Evolutionary conservation across 1,284 basidiomycete species (phyloP).

Genomic region (Trametes sp.): DNA sequence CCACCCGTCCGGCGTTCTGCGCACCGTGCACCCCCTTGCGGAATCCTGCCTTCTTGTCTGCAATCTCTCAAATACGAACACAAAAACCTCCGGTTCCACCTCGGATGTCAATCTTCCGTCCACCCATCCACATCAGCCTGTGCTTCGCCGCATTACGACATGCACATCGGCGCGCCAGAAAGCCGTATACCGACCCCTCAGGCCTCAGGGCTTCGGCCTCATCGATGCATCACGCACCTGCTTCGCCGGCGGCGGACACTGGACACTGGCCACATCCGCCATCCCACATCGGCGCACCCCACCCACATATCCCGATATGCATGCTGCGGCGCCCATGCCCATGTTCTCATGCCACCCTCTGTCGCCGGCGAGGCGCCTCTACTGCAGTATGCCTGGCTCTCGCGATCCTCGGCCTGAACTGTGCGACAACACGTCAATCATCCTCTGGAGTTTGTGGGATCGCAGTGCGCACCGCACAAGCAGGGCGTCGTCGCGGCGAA

Average conservation of each 20-base stretch:
- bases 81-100: neutral
- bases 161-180: neutral
- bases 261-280: too few species aligned
- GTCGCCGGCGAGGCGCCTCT: neutral
- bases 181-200: neutral
- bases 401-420: neutral
- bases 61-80: too few species aligned
- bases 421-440: neutral
- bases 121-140: neutral
- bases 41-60: too few species aligned
- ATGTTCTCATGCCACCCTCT: neutral
- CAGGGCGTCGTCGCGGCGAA: too few species aligned
- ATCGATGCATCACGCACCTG: neutral
- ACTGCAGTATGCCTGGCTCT: too few species aligned
- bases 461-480: too few species aligned
- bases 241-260: neutral
- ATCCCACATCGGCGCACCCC: too few species aligned
- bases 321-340: constrained; percentile 8
- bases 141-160: neutral
- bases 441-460: neutral
- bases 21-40: too few species aligned
- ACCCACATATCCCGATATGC: neutral
- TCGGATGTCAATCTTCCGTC: neutral
- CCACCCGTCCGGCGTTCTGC: too few species aligned
- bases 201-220: too few species aligned